Evolutionary conservation across 2,329 filamentous ascomycete species (phyloP).

Genomic region (Talaromyces verruculosus): DNA sequence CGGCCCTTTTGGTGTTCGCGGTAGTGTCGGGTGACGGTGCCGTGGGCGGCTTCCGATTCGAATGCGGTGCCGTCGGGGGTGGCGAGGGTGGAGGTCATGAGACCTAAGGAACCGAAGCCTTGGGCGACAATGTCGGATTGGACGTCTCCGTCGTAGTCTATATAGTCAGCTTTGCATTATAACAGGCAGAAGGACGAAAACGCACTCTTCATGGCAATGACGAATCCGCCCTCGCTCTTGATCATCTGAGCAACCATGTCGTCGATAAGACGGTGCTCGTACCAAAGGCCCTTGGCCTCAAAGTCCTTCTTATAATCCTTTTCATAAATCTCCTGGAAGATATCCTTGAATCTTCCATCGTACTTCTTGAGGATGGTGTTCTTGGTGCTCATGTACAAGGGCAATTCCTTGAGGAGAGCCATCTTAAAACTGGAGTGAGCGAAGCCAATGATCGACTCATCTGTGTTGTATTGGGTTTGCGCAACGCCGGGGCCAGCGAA

Average conservation of each 20-base stretch:
- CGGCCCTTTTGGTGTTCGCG: slow-evolving; percentile 98
- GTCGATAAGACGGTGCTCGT: slow-evolving; percentile 98
- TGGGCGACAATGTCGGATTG: slow-evolving; percentile 98
- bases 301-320: slow-evolving; percentile 82
- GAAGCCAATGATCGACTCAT: slow-evolving; percentile 91
- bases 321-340: slow-evolving; percentile 97
- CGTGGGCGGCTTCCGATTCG: slow-evolving; percentile 96
- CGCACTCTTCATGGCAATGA: slow-evolving; percentile 97
- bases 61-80: slow-evolving; percentile 96
- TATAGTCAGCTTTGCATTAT: slow-evolving; percentile 23
- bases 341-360: slow-evolving; percentile 98
- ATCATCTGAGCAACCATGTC: slow-evolving; percentile 99
- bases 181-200: neutral
- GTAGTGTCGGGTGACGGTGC: slow-evolving; percentile 97
- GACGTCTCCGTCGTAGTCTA: slow-evolving; percentile 98
- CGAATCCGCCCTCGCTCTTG: slow-evolving; percentile 93
- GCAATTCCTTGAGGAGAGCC: slow-evolving; percentile 78
- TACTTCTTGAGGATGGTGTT: slow-evolving; percentile 99
- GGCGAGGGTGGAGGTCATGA: slow-evolving; percentile 97
- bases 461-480: slow-evolving; percentile 97
- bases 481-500: slow-evolving; percentile 85
- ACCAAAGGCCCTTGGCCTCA: slow-evolving; percentile 92
- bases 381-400: slow-evolving; percentile 99
- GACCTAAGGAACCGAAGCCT: slow-evolving; percentile 93
- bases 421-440: slow-evolving; percentile 97